phyloP scores from a whole-genome alignment of 164 flowering plant genomes.

The Sedum album region DNA sequence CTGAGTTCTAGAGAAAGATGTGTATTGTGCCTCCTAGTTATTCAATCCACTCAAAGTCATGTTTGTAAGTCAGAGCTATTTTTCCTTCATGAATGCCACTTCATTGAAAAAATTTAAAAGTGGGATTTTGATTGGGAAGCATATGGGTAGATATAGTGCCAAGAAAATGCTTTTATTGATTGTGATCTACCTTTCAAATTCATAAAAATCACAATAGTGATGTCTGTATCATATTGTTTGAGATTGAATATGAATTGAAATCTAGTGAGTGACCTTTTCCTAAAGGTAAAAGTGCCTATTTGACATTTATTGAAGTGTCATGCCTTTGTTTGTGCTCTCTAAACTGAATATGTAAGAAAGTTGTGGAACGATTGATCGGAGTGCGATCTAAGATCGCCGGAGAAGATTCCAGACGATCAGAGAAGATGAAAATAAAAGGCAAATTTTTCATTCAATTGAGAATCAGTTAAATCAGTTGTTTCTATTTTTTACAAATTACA shows the following conservation, averaged over 20 bases:
- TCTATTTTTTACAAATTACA: too few species aligned
- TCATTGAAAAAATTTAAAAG: too few species aligned
- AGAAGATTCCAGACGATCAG: too few species aligned
- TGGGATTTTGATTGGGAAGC: too few species aligned
- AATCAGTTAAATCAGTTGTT: too few species aligned
- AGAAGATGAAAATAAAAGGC: too few species aligned
- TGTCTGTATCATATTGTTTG: not conserved
- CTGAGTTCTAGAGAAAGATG: not conserved
- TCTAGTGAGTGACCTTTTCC: not conserved
- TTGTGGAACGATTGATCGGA: too few species aligned
- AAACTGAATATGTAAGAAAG: not conserved
- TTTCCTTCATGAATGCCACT: not conserved
- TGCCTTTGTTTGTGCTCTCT: not conserved
- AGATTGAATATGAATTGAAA: not conserved
- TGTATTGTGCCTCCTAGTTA: not conserved
- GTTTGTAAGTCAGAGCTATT: conserved; percentile 38
- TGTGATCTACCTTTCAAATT: too few species aligned
- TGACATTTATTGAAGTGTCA: not conserved
- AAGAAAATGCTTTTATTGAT: too few species aligned
- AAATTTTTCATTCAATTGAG: too few species aligned
- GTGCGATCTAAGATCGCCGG: too few species aligned
- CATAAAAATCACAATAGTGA: not conserved
- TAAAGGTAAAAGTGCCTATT: not conserved
- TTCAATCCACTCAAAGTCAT: conserved; percentile 10
- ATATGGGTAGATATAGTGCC: too few species aligned